A percentile compares a stretch with the other conserved stretches of the same genome.
Conservation (phyloP, 1,284 basidiomycete species). For the Microbotryum lychnidis-dioicae region DNA sequence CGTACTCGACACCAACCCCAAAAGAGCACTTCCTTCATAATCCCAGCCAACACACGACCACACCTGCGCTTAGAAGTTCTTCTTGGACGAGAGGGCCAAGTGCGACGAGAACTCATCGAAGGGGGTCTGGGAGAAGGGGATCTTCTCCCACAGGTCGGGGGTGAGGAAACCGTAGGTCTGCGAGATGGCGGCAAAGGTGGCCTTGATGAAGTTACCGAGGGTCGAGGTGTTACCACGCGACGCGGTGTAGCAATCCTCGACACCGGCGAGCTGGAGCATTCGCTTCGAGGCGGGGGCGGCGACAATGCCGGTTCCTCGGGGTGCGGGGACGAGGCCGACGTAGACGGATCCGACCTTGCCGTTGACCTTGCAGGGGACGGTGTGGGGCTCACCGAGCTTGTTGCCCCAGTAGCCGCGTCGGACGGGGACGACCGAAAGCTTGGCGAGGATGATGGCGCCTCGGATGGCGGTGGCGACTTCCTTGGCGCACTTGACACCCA, state of each 20-base stretch:
- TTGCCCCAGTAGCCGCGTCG: slow-evolving; percentile 94
- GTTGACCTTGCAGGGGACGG: slow-evolving; percentile 95
- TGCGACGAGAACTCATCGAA: slow-evolving; percentile 91
- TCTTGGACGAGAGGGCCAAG: slow-evolving; percentile 69
- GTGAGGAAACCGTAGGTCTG: slow-evolving; percentile 98
- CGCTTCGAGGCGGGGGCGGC: slow-evolving; percentile 97
- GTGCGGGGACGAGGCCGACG: slow-evolving; percentile 98
- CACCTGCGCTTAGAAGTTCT: slow-evolving; percentile 44
- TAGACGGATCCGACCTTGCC: slow-evolving; percentile 99
- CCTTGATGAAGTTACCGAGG: slow-evolving; percentile 99
- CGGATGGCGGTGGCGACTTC: slow-evolving; percentile 99
- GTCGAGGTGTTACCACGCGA: slow-evolving; percentile 97
- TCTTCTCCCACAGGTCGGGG: slow-evolving; percentile 94
- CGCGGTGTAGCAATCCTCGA: slow-evolving; percentile 89
- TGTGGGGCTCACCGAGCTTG: slow-evolving; percentile 96
- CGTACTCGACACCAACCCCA: too few relatives aligned
- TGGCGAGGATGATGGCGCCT: slow-evolving; percentile 94
- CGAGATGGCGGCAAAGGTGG: slow-evolving; percentile 92
- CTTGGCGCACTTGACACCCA: slow-evolving; percentile 99
- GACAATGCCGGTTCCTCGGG: slow-evolving; percentile 96
- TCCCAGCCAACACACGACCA: neutral
- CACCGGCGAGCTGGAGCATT: slow-evolving; percentile 92
- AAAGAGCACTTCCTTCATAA: too few relatives aligned
- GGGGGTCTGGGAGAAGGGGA: slow-evolving; percentile 65
- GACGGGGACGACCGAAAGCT: slow-evolving; percentile 90